Conservation (phyloP, 192 early-diverging fungal species). For the Entomortierella chlamydospora region DNA sequence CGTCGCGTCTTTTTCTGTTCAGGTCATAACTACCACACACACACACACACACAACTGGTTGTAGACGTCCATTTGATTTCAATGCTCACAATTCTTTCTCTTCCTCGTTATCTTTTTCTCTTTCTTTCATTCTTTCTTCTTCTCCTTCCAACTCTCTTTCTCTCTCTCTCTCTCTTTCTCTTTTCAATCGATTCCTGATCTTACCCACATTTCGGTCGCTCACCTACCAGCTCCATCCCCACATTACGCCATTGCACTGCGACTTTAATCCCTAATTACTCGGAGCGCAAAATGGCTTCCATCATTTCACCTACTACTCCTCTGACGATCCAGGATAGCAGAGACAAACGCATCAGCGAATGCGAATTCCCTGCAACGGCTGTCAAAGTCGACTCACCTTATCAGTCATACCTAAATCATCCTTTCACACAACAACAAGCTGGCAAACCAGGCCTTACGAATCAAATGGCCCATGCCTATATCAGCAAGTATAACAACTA, state of each 20-base stretch:
- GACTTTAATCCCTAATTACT: neutral
- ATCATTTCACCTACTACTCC: neutral
- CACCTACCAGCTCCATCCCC: neutral
- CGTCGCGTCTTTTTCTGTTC: too few species aligned
- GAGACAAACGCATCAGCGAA: constrained; percentile 1
- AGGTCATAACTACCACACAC: too few species aligned
- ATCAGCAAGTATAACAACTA: constrained; percentile 36
- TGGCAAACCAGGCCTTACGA: neutral
- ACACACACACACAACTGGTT: too few species aligned
- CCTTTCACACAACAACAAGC: constrained; percentile 21
- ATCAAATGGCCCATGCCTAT: constrained; percentile 12
- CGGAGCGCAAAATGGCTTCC: neutral
- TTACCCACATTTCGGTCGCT: neutral
- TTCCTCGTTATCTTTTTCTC: neutral
- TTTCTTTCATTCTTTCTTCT: neutral
- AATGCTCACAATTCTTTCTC: neutral
- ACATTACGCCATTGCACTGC: neutral
- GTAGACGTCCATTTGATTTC: neutral
- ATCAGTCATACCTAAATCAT: constrained; percentile 40
- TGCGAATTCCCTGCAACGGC: constrained; percentile 7
- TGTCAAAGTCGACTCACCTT: constrained; percentile 31
- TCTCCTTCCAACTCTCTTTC: constrained; percentile 6
- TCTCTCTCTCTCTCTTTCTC: neutral
- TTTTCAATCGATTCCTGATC: neutral
- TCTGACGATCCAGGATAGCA: neutral